phyloP scores from a whole-genome alignment of 2,329 filamentous ascomycete species.

The Aspergillus sclerotialis region DNA sequence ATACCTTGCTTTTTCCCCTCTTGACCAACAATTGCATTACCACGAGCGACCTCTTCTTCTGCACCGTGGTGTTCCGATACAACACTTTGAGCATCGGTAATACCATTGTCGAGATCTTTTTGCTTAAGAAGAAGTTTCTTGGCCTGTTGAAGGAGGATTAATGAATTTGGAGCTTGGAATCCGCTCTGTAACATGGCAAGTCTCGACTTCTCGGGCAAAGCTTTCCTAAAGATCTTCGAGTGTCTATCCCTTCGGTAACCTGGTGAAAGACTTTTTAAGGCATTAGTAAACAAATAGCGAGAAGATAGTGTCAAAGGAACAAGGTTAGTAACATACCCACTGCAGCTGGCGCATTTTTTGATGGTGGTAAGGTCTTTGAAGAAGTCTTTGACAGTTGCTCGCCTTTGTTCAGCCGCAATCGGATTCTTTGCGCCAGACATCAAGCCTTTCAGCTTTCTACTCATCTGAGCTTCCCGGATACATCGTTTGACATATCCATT shows the following conservation, averaged over 20 bases:
- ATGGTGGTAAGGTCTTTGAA: constrained; percentile 63
- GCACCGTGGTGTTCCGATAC: constrained; percentile 51
- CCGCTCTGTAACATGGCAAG: constrained; percentile 66
- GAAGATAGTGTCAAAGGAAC: not conserved
- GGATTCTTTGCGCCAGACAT: constrained; percentile 66
- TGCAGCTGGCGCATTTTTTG: constrained; percentile 63
- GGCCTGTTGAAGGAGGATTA: constrained; percentile 52
- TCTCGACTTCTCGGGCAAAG: constrained; percentile 66
- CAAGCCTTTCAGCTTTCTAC: constrained; percentile 34
- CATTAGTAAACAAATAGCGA: not conserved
- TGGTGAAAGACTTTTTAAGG: constrained; percentile 59
- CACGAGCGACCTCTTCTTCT: constrained; percentile 51
- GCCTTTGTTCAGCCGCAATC: constrained; percentile 68
- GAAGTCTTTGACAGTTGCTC: constrained; percentile 73
- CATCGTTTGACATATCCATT: constrained; percentile 65
- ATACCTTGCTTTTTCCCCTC: constrained; percentile 28
- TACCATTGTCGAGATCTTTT: constrained; percentile 19
- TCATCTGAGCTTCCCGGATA: constrained; percentile 54
- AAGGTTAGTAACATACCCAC: constrained; percentile 36
- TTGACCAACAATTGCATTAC: constrained; percentile 39
- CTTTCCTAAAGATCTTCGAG: constrained; percentile 88
- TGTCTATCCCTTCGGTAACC: constrained; percentile 81
- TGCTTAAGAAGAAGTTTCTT: constrained; percentile 30
- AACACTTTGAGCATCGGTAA: constrained; percentile 47
- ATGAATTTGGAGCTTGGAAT: constrained; percentile 63